These are phyloP conservation scores for Enteropsectra breve DNA, from an alignment of 371 early-diverging fungal genomes.

Conservation along the genomic window DNA sequence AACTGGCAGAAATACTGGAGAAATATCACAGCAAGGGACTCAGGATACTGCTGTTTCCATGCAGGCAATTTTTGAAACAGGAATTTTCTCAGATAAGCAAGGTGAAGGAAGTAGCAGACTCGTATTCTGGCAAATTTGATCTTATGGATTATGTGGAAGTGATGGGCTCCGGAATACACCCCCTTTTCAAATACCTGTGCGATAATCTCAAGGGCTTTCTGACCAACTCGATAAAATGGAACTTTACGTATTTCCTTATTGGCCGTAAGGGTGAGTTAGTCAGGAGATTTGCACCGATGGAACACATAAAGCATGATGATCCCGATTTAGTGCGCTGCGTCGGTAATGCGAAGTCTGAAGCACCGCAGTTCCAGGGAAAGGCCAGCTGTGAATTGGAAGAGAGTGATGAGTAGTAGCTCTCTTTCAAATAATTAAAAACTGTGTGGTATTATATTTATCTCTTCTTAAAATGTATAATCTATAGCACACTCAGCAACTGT, in stretches of 20 bases:
- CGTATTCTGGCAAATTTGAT: slow-evolving; percentile 66
- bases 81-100: slow-evolving; percentile 64
- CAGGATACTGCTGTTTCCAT: slow-evolving; percentile 67
- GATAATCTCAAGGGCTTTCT: slow-evolving; percentile 63
- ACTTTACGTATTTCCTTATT: slow-evolving; percentile 66
- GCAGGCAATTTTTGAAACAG: slow-evolving; percentile 74
- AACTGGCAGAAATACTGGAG: slow-evolving; percentile 69
- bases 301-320: slow-evolving; percentile 25
- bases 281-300: slow-evolving; percentile 63
- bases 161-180: slow-evolving; percentile 67
- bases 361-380: no score
- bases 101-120: slow-evolving; percentile 45
- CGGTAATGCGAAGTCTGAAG: slow-evolving; percentile 1
- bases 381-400: no score
- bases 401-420: no score
- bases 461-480: no score
- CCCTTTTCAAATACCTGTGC: slow-evolving; percentile 68
- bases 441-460: no score
- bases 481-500: no score
- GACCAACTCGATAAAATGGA: slow-evolving; percentile 60
- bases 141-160: slow-evolving; percentile 75
- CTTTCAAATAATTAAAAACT: no score
- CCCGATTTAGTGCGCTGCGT: slow-evolving; percentile 13
- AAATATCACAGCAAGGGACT: slow-evolving; percentile 68
- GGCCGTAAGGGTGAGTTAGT: slow-evolving; percentile 65